Conservation (phyloP, 371 early-diverging fungal genomes). For the Zopfochytrium polystomum region DNA sequence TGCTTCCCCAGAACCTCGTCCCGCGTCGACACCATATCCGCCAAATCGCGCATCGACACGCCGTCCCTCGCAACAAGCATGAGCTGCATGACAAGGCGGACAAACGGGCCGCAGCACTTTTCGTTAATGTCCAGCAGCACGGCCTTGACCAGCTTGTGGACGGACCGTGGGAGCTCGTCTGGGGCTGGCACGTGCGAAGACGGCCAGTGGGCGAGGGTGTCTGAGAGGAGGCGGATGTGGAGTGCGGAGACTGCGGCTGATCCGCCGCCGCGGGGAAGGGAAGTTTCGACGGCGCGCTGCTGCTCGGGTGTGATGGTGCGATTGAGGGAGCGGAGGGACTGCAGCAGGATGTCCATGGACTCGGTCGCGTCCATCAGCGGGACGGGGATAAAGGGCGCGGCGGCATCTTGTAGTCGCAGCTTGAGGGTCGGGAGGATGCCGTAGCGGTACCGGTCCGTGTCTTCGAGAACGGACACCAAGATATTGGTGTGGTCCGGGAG, state of each 20-base stretch:
- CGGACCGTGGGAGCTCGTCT: no score
- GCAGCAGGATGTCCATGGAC: neutral
- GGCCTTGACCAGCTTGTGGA: no score
- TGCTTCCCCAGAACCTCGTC: neutral
- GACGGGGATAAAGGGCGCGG: neutral
- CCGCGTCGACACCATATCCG: neutral
- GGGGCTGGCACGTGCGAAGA: no score
- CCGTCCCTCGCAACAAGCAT: neutral
- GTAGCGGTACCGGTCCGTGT: neutral
- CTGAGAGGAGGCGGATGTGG: neutral
- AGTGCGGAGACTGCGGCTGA: neutral
- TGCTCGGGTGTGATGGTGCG: neutral
- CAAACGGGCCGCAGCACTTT: neutral
- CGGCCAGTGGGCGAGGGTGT: neutral
- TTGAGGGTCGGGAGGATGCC: neutral
- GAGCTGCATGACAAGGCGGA: neutral
- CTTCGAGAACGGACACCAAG: neutral
- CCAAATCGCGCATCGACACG: neutral
- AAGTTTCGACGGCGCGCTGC: neutral
- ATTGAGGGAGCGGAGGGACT: neutral
- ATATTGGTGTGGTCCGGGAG: neutral
- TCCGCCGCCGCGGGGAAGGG: no score
- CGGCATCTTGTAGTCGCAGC: neutral
- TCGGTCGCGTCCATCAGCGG: neutral
- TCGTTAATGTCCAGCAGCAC: no score